phyloP scores from a whole-genome alignment of 2,329 filamentous ascomycete species.

The Ascochyta pisi region DNA sequence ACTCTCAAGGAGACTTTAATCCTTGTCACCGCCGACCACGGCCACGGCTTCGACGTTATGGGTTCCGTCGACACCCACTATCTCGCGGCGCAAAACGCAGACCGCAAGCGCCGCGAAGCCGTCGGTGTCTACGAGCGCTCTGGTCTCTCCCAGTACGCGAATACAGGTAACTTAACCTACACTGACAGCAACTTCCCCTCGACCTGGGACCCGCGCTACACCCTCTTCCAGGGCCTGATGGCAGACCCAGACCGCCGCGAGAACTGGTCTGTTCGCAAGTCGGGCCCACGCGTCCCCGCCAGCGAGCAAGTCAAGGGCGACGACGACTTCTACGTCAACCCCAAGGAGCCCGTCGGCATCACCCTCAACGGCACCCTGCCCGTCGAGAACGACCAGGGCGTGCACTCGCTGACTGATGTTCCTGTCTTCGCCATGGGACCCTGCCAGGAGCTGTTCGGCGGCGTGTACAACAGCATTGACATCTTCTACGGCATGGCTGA shows the following conservation, averaged over 20 bases:
- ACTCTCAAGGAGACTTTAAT: constrained; percentile 78
- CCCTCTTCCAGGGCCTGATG: constrained; percentile 74
- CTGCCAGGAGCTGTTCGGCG: constrained; percentile 77
- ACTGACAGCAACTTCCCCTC: constrained; percentile 78
- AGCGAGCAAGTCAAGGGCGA: constrained; percentile 59
- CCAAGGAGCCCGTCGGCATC: constrained; percentile 72
- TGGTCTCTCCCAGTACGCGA: constrained; percentile 77
- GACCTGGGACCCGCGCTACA: constrained; percentile 86
- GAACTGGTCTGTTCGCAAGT: constrained; percentile 74
- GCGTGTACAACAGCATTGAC: constrained; percentile 73
- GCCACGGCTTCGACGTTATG: constrained; percentile 87
- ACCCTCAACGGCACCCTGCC: constrained; percentile 78
- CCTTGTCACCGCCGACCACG: constrained; percentile 85
- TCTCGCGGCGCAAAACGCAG: constrained; percentile 67
- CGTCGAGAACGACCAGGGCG: constrained; percentile 64
- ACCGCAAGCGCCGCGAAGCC: constrained; percentile 77
- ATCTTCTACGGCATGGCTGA: constrained; percentile 77
- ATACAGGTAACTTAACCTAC: constrained; percentile 68
- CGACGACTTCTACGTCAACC: constrained; percentile 70
- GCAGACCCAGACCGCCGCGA: constrained; percentile 79
- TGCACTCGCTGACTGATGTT: constrained; percentile 50
- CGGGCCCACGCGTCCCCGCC: constrained; percentile 68
- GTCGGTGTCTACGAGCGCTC: constrained; percentile 76
- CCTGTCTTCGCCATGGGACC: constrained; percentile 77
- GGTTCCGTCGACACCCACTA: constrained; percentile 83